Conservation (phyloP, 441 rosid species). For the Capsella rubella region DNA sequence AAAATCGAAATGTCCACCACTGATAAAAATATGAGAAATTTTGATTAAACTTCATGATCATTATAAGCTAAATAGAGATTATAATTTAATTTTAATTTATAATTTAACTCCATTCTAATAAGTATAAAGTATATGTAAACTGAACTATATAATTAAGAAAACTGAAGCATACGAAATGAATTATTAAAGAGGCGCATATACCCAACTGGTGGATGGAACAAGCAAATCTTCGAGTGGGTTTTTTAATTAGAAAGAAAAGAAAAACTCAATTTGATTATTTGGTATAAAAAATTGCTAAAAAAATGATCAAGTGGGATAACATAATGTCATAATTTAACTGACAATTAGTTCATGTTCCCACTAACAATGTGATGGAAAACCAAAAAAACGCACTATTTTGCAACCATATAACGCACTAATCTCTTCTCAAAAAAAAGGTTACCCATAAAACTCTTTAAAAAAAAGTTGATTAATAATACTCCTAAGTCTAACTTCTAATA, state of each 20-base stretch:
- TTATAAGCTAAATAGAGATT: too few relatives aligned
- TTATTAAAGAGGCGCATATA: background rate
- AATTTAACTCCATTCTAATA: too few relatives aligned
- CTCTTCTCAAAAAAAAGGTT: background rate
- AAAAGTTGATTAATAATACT: background rate
- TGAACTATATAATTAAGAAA: background rate
- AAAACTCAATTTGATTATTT: background rate
- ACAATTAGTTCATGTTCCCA: background rate
- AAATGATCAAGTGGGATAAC: slow-evolving; percentile 17
- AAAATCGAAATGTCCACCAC: too few relatives aligned
- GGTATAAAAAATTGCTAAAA: slow-evolving; percentile 1
- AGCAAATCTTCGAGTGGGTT: slow-evolving; percentile 17
- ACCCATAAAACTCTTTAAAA: background rate
- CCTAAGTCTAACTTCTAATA: background rate
- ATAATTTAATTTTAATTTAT: too few relatives aligned
- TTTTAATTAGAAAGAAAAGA: background rate
- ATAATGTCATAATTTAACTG: slow-evolving; percentile 33
- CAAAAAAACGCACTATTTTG: slow-evolving; percentile 22
- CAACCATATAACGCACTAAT: slow-evolving; percentile 25
- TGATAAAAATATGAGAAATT: too few relatives aligned
- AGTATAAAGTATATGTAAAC: background rate
- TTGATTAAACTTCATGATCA: too few relatives aligned
- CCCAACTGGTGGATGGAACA: background rate
- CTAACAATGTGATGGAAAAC: slow-evolving; percentile 8
- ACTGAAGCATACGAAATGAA: background rate